Evolutionary conservation across 2,329 filamentous ascomycete species (phyloP).

Genomic region (Sordariomycetes sp.): DNA sequence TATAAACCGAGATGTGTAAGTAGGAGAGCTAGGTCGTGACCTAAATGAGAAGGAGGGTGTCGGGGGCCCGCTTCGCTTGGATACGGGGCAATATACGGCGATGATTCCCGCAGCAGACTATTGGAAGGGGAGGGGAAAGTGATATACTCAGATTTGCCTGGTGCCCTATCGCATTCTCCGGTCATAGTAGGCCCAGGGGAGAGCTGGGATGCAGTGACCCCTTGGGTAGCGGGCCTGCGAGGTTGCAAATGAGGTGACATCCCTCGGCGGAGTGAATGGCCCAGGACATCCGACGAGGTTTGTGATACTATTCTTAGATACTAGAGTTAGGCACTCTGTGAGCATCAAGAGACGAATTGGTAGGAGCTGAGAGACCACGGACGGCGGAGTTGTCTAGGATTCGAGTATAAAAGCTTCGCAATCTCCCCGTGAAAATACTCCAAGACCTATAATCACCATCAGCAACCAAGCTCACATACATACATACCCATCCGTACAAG

Average conservation of each 20-base stretch:
- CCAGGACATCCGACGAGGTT: background rate
- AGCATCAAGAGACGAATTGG: background rate
- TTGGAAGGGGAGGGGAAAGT: background rate
- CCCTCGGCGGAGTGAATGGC: background rate
- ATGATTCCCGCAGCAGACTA: background rate
- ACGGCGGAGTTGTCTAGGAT: background rate
- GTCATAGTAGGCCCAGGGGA: background rate
- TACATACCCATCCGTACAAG: background rate
- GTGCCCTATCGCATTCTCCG: background rate
- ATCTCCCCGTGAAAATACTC: background rate
- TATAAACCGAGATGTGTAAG: background rate
- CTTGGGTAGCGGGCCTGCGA: background rate
- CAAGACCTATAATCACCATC: background rate
- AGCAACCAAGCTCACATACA: background rate
- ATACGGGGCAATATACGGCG: background rate
- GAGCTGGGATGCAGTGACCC: background rate
- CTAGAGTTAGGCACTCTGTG: background rate
- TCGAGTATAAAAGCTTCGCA: background rate
- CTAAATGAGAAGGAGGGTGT: background rate
- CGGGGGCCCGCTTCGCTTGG: background rate
- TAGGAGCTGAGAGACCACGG: background rate
- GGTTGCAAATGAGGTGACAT: background rate
- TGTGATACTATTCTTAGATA: background rate
- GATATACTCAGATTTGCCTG: background rate
- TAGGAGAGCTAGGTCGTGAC: background rate